Base-by-base conservation (phyloP, 306 rosid genomes). In the Sesbania bispinosa region DNA sequence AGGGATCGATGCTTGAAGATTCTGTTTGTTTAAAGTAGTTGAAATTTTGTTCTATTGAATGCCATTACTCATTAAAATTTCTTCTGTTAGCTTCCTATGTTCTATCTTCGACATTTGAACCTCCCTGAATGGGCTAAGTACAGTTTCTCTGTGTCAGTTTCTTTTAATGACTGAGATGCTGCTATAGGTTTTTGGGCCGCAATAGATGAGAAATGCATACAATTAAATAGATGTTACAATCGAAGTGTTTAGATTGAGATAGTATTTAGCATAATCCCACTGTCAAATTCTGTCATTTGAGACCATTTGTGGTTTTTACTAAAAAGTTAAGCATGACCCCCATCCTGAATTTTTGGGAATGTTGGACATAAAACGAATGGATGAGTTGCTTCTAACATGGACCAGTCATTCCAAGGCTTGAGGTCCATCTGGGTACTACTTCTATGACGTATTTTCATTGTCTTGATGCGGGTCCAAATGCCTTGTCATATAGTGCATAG, bases 1-100 rank as follows among this genome's bases (percentile, higher is more conserved):
- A 13, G 54, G 60, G 73, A 23, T 68, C 47, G 14, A 7, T 76
- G 78, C 52, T 77, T 48, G 55, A 59, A 52, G 62, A 70, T 53
- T 26, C 45, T 58, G 36, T 5, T 67, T 60, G 58, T 61, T 72
- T 36, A 27, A 10, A 23, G 35, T 7, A 19, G 60, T 62, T 60
- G 29, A 41, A 32, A 52, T 33, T 38, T 35, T 50, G 46, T 67
- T 61, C 18, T 67, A 5, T 69, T 77, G 39, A 75, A 24, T 64
- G 41, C 42, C 50, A 32, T 50, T 54, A 39, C 41, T 80, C 52
- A 14, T 58, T 27, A 26, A 30, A 16, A 41, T 60, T 67, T 67
- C 21, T 48, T 55, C 38, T 62, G 11, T 63, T 36, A 35, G 14
- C 21, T 24, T 24, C 48, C 19, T 32, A 51, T 51, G 41, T 64